Base-by-base conservation (phyloP, 768 basidiomycete genomes). In the Xanthoconium purpureum region DNA sequence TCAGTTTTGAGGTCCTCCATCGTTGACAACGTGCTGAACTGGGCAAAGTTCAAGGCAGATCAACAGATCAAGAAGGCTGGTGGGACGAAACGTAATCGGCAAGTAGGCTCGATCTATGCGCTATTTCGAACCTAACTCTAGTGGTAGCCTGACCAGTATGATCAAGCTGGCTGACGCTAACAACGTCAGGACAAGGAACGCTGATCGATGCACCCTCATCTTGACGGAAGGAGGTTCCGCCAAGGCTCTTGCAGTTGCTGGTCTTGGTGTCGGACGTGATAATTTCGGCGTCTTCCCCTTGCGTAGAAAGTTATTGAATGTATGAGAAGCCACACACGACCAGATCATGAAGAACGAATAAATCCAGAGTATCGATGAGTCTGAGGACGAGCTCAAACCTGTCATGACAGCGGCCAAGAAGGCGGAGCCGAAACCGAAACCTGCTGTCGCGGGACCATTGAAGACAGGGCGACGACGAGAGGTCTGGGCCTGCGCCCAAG, bases 211-310 rank as follows among this genome's bases (percentile, higher is more conserved):
- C 65, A 98, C 97, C 2, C 83, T 99, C 51, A 99, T 99, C 56
- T 77, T 99, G 5, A 98, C 97, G 0, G 97, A 99, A 82, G 97
- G 97, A 79, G 96, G 98, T 75, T 98, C 97, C 20, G 97, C 97
- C 78, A 98, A 98, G 71, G 86, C 94, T 7, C 80, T 99, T 38
- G 97, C 97, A 11, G 87, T 98, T 29, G 94, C 95, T 46, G 97
- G 97, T 48, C 83, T 99, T 35, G 84, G 86, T 54, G 94, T 98
- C 55, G 97, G 97, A 6, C 88, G 96, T 57, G 95, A 99, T 72
- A 84, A 94, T 68, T 99, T 93, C 59, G 97, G 97, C 40, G 97
- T 99, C 38, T 99, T 99, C 75, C 97, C 97, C 0, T 79, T 99
- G 45, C 92, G 97, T 17, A 97, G 97, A 62, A 99, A 99, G 75